phyloP scores from a whole-genome alignment of 306 rosid genomes.

The Vigna hirtella region DNA sequence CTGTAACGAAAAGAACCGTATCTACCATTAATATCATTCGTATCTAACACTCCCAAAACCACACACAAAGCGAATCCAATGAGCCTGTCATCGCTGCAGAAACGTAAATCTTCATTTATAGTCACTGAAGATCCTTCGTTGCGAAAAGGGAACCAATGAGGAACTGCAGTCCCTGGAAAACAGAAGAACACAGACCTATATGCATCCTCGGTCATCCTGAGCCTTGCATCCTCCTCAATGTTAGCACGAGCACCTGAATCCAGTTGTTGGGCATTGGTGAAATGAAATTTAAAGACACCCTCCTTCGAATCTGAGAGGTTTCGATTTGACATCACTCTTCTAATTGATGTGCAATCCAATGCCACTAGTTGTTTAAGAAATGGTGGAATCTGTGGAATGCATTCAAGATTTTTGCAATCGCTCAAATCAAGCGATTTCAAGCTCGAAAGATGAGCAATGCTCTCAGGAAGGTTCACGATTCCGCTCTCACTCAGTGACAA shows the following conservation, averaged over 20 bases:
- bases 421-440: constrained; percentile 46
- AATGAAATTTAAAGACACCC: constrained; percentile 26
- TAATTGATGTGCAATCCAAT: constrained; percentile 40
- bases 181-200: constrained; percentile 27
- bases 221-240: constrained; percentile 26
- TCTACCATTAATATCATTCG: too few species aligned
- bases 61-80: too few species aligned
- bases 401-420: constrained; percentile 38
- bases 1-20: too few species aligned
- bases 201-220: constrained; percentile 10
- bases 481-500: constrained; percentile 7
- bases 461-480: constrained; percentile 36
- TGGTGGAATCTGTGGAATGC: constrained; percentile 41
- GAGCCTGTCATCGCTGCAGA: too few species aligned
- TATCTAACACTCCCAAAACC: too few species aligned
- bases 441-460: constrained; percentile 38
- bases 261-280: constrained; percentile 41
- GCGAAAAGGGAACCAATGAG: constrained; percentile 33
- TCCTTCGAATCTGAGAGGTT: neutral
- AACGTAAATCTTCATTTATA: too few species aligned
- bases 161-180: constrained; percentile 47
- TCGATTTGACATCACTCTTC: constrained; percentile 7
- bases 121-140: neutral
- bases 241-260: constrained; percentile 23
- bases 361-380: constrained; percentile 27